These are phyloP conservation scores for Diaporthe humulicola DNA, from an alignment of 2,329 filamentous ascomycete genomes.

Conservation along the genomic window DNA sequence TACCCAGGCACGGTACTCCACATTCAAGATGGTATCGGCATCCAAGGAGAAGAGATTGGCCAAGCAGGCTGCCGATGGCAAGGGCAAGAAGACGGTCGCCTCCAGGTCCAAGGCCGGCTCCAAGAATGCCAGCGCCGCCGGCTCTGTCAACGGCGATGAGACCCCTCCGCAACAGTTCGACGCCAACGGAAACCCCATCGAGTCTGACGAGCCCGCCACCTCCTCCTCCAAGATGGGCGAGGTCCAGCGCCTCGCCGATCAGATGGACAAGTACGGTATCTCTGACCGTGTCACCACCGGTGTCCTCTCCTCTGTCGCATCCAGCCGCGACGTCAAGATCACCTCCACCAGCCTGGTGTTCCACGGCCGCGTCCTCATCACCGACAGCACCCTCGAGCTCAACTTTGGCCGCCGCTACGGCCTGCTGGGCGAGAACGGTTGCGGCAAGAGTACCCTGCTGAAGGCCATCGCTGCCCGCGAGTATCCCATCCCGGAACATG, in stretches of 20 bases:
- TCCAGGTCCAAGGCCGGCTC: conserved; percentile 76
- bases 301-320: conserved; percentile 86
- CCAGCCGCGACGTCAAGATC: conserved; percentile 97
- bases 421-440: conserved; percentile 97
- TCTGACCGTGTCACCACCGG: conserved; percentile 98
- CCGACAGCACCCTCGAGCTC: conserved; percentile 92
- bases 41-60: conserved; percentile 81
- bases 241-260: conserved; percentile 88
- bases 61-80: conserved; percentile 79
- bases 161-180: conserved; percentile 61
- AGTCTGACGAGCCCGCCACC: conserved; percentile 76
- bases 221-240: conserved; percentile 80
- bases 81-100: conserved; percentile 82
- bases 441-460: conserved; percentile 97
- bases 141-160: conserved; percentile 79
- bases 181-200: conserved; percentile 68
- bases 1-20: conserved; percentile 19
- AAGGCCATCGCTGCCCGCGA: conserved; percentile 95
- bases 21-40: conserved; percentile 72
- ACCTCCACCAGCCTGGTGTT: conserved; percentile 94
- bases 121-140: conserved; percentile 73
- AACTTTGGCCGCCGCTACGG: conserved; percentile 95
- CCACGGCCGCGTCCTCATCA: conserved; percentile 96
- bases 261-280: conserved; percentile 96
- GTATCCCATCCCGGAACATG: conserved; percentile 93